Percentiles rank a stretch among this genome's conserved stretches.
These are phyloP conservation scores for Microascus cirrosus DNA, from an alignment of 2,329 filamentous ascomycete genomes.

Conservation along the genomic window DNA sequence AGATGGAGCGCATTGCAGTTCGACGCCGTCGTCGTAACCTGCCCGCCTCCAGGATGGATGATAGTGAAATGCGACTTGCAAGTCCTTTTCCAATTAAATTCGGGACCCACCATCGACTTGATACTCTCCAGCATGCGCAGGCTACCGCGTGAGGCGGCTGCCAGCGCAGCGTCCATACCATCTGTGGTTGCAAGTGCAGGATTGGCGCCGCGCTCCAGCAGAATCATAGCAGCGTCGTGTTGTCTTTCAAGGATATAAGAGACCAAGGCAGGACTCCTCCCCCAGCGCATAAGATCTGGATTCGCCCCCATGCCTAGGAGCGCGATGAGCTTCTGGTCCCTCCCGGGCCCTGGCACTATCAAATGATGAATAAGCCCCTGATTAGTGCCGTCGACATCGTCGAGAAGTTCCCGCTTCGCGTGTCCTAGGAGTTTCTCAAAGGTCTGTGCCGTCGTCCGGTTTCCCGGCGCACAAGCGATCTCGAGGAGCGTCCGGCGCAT, in stretches of 20 bases:
- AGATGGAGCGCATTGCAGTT: slow-evolving; percentile 8
- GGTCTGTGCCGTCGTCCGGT: not conserved
- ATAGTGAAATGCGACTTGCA: slow-evolving; percentile 8
- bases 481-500: not conserved
- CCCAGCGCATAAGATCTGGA: slow-evolving; percentile 1
- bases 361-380: slow-evolving; percentile 2
- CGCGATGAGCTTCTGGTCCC: slow-evolving; percentile 1
- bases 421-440: slow-evolving; percentile 2
- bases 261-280: slow-evolving; percentile 7
- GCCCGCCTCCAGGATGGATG: slow-evolving; percentile 1
- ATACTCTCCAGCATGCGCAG: slow-evolving; percentile 1
- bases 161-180: slow-evolving; percentile 6
- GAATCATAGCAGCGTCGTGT: slow-evolving; percentile 5
- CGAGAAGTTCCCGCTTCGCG: not conserved
- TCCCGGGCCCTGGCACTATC: not conserved
- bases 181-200: slow-evolving; percentile 5
- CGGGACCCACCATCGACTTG: not conserved
- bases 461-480: not conserved
- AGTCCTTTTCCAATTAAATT: slow-evolving; percentile 6
- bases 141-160: slow-evolving; percentile 4
- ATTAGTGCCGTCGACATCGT: not conserved
- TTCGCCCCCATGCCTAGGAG: not conserved
- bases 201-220: slow-evolving; percentile 6
- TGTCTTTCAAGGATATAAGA: slow-evolving; percentile 7
- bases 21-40: slow-evolving; percentile 1